A percentile compares a stretch with the other conserved stretches of the same genome.
phyloP scores from a whole-genome alignment of 345 rosid species.

The Sisymbrium irio region DNA sequence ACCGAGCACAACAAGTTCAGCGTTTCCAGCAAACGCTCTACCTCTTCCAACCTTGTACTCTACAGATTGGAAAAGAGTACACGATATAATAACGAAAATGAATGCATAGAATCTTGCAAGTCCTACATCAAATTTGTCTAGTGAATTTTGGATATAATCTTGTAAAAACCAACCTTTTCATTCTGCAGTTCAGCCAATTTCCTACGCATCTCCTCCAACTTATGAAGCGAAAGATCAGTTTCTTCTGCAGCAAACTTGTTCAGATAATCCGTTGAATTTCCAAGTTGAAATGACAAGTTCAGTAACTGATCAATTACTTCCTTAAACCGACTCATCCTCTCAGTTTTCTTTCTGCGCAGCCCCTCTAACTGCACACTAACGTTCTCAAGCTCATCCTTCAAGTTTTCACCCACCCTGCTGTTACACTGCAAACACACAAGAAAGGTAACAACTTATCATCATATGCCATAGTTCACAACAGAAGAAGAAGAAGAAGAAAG shows the following conservation, averaged over 20 bases:
- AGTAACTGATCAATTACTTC: conserved; percentile 47
- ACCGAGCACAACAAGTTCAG: conserved; percentile 52
- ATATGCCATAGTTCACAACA: background rate
- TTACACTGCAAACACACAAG: conserved; percentile 30
- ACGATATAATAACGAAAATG: background rate
- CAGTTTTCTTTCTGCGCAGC: conserved; percentile 43
- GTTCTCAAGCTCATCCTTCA: conserved; percentile 47
- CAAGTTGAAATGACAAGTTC: conserved; percentile 50
- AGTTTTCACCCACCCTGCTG: conserved; percentile 38
- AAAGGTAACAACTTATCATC: background rate
- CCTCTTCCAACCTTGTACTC: conserved; percentile 49
- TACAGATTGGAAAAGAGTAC: conserved; percentile 21
- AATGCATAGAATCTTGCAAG: background rate
- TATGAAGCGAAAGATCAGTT: conserved; percentile 48
- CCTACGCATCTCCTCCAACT: conserved; percentile 48
- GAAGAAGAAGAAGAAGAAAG: background rate
- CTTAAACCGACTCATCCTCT: conserved; percentile 45
- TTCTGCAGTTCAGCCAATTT: conserved; percentile 47
- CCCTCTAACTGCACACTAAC: conserved; percentile 45
- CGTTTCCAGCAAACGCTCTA: conserved; percentile 40
- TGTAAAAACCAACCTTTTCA: conserved; percentile 56
- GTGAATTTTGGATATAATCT: too few species aligned
- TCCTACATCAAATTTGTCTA: background rate
- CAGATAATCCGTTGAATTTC: conserved; percentile 33
- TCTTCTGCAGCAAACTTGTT: conserved; percentile 38